These are phyloP conservation scores for Daldinia eschscholtzii DNA, from an alignment of 2,329 filamentous ascomycete species.

Conservation along the genomic window DNA sequence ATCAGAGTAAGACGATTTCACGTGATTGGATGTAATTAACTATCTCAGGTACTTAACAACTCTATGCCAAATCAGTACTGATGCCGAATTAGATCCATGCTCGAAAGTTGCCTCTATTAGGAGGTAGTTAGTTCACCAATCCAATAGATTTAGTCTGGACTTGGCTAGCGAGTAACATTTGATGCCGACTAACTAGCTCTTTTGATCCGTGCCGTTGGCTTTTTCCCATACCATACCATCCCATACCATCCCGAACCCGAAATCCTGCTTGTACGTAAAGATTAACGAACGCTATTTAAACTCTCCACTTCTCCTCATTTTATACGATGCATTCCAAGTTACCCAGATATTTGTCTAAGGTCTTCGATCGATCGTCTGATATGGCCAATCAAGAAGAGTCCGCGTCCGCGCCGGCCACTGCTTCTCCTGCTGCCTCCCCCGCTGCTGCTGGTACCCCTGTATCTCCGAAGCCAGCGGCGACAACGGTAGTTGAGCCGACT, in stretches of 20 bases:
- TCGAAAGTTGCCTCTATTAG: background rate
- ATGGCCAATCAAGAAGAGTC: slow-evolving; percentile 29
- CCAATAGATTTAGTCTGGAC: background rate
- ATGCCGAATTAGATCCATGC: slow-evolving; percentile 5
- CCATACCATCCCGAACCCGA: slow-evolving; percentile 3
- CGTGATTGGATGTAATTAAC: background rate
- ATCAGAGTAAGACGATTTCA: slow-evolving; percentile 3
- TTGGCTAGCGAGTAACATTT: slow-evolving; percentile 10
- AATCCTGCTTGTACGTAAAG: slow-evolving; percentile 19
- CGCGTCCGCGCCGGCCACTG: background rate
- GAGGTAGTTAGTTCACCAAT: background rate
- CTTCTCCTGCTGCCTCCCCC: background rate
- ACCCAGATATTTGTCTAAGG: slow-evolving; percentile 4
- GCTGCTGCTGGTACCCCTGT: slow-evolving; percentile 5
- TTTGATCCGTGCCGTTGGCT: background rate
- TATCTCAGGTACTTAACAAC: background rate
- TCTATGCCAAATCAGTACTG: too few relatives aligned
- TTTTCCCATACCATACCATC: slow-evolving; percentile 2
- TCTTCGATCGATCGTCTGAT: slow-evolving; percentile 10
- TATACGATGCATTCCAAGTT: slow-evolving; percentile 3
- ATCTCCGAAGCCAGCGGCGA: slow-evolving; percentile 9
- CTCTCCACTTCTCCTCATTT: slow-evolving; percentile 38
- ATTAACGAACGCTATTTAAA: slow-evolving; percentile 20
- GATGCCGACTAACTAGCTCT: background rate
- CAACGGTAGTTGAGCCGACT: background rate